Evolutionary conservation across 257 asterid species (phyloP), one percentile per base, ranked within the genome.

Genomic region (Lantana camara): DNA sequence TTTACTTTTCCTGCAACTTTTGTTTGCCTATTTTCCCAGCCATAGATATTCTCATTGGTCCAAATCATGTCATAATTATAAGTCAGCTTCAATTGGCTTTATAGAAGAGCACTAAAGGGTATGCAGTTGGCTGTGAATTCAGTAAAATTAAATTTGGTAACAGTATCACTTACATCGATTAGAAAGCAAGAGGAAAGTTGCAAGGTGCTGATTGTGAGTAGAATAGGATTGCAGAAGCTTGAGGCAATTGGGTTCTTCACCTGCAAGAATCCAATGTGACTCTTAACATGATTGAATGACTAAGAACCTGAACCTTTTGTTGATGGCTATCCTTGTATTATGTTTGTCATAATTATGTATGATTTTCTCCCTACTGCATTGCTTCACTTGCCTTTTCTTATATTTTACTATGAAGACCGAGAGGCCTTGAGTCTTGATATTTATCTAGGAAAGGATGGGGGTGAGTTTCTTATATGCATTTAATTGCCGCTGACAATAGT

Each of bases 141-240:
- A 1, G 35, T 12, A 13, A 42, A 38, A 58, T 8, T 14, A 21
- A 40, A 40, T n/a, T n/a, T n/a, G n/a, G 13, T 21, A 41, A 21
- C 15, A 22, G 64, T 2, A 20, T n/a, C 13, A 20, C 47, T 58
- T 38, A 14, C 13, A 22, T 58, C 35, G 16, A 23, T 41, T 30
- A 38, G n/a, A 38, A 37, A 21, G 22, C 29, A 41, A 42, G 32
- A 40, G 48, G 12, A 35, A 57, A 17, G 21, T 14, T n/a, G 6
- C 9, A 20, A 15, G 62, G 16, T 0, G 30, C 55, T 19, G 45
- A 17, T 17, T 3, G n/a, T n/a, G 3, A 21, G 47, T 5, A 48
- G 55, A 17, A 11, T 20, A 19, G 55, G 62, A 17, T 47, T 17
- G 30, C 47, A 34, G 48, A 57, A 57, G 48, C 63, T 34, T 57